These are phyloP conservation scores for Parafenestella ontariensis DNA, from an alignment of 2,329 filamentous ascomycete species.

Conservation along the genomic window DNA sequence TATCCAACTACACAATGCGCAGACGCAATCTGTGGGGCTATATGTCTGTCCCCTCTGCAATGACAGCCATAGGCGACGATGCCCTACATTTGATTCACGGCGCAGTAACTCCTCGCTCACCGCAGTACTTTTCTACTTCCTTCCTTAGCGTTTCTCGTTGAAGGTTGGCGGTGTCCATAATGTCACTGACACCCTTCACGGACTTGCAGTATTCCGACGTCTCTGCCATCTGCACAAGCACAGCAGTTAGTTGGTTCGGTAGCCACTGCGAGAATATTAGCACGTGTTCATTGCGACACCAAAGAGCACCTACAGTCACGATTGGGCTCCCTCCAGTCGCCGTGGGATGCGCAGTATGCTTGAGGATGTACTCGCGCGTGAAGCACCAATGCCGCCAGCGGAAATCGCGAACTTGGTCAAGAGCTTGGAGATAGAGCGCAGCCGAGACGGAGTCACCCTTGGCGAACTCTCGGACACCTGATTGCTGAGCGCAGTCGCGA, in stretches of 20 bases:
- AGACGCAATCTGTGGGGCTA: too few relatives aligned
- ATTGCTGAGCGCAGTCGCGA: constrained; percentile 56
- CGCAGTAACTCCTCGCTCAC: constrained; percentile 60
- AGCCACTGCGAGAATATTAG: constrained; percentile 63
- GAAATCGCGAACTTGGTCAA: constrained; percentile 82
- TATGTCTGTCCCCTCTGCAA: too few relatives aligned
- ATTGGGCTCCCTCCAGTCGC: constrained; percentile 84
- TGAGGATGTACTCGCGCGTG: constrained; percentile 82
- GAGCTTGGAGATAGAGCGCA: constrained; percentile 56
- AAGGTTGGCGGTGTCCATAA: constrained; percentile 71
- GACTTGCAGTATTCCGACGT: constrained; percentile 60
- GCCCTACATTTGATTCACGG: constrained; percentile 14
- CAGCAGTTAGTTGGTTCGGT: constrained; percentile 79
- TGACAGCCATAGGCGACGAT: too few relatives aligned
- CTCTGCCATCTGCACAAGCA: constrained; percentile 72
- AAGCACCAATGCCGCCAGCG: constrained; percentile 88
- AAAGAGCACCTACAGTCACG: constrained; percentile 62
- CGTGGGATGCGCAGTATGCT: constrained; percentile 76
- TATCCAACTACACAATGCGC: background rate
- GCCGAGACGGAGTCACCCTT: constrained; percentile 67
- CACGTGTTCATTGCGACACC: background rate
- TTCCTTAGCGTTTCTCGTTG: constrained; percentile 72
- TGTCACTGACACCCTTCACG: constrained; percentile 60
- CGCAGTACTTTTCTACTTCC: constrained; percentile 78
- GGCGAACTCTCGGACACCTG: constrained; percentile 67